Evolutionary conservation across 805 yeast genomes (phyloP), one percentile per base, ranked within the genome.

Genomic region (Pichia exigua): DNA sequence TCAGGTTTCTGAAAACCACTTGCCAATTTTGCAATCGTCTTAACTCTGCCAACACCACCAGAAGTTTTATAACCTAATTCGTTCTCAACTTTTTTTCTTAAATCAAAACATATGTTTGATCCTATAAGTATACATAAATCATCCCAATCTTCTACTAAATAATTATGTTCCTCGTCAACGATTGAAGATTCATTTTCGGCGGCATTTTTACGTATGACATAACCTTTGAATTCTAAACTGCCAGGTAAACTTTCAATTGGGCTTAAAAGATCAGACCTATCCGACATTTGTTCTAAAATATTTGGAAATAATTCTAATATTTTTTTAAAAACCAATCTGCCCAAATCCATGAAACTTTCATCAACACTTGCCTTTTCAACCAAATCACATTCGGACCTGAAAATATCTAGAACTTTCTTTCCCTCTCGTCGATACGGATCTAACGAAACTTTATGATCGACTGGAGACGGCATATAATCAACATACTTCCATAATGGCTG

Each of bases 351-450:
- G 63, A 85, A 94, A 46, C 90, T 83, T 68, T 94, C 99, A 68
- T 94, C 99, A 20, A 91, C 94, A 68, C 97, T 89, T 0, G 97
- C 98, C 68, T 91, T 91, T 65, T 94, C 96, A 0, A 89, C 88
- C 17, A 75, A 59, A 52, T 80, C 84, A 62, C 92, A 87, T 53
- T 75, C 72, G 9, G 70, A 64, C 51, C 77, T 76, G 59, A 94
- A 76, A 0, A 92, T 69, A 38, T 78, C 72, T 62, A 89, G 73
- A 53, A 94, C 83, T 65, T 85, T 87, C 18, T 96, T 72, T 53
- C 94, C 83, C 61, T 89, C 96, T 53, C 96, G 69, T 54, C 99
- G 73, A 62, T 92, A 94, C 0, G 96, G 96, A 62, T 94, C 98
- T 50, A 94, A 69, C 2, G 91, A 82, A 3, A 94, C 97, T 67